Evolutionary conservation across 305 asterid species (phyloP), one percentile per base, ranked within the genome.

Genomic region (Fraxinus floribunda): DNA sequence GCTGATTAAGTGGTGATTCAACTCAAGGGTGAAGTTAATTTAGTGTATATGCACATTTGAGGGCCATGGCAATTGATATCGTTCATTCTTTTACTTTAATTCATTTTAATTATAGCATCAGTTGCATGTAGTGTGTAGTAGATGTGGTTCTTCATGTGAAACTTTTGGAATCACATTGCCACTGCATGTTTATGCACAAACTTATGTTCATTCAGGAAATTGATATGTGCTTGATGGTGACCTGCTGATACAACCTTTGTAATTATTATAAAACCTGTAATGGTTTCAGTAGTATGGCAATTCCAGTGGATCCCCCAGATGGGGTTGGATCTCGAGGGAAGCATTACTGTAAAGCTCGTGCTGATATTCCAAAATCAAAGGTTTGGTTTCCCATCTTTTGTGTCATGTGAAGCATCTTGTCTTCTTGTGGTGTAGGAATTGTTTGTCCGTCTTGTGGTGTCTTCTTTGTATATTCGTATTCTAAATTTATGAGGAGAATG

Each of bases 281-380:
- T 32, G 52, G 6, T 83, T 38, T 24, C 78, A 34, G 75, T 85
- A 49, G 70, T 44, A 85, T 85, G 88, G 88, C 88, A 57, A 85
- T 86, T 57, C 86, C 82, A 34, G 88, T 85, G 75, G 86, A 85
- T 68, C 88, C 88, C 36, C 86, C 88, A 24, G 76, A 85, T 80
- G 88, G 88, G 76, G 32, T 79, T 34, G 66, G 46, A 55, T 15
- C 83, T 18, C 79, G 39, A 30, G 88, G 88, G 34, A 85, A 85
- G 57, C 88, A 83, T 83, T 83, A 85, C 75, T 83, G 3, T 30
- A 30, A 30, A 30, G 32, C 1, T 30, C 32, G 32, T 30, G 32
- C 32, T 30, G 32, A 30, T 30, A 2, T 30, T 30, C 32, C 32
- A 30, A 30, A 30, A 30, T 30, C 32, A 30, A 0, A 2, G 32